Evolutionary conservation across 352 stramenopile species (phyloP), one percentile per base, ranked within the genome.

Genomic region (Thalassiosira oceanica): DNA sequence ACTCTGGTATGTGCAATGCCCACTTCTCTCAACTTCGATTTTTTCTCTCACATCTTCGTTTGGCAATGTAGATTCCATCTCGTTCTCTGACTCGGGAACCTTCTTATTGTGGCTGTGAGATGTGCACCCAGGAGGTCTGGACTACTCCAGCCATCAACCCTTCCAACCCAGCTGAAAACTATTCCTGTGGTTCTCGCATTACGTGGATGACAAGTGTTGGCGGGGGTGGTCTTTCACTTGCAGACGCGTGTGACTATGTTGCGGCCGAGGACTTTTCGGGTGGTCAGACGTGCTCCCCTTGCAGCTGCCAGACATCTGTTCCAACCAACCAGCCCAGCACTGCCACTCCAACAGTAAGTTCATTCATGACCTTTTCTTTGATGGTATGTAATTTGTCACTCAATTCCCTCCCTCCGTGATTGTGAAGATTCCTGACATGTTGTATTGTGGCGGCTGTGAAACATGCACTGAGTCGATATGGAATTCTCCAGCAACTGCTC

Each of bases 101-200:
- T n/a, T n/a, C n/a, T 27, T 54, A 37, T 54, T 68, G 57, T 43
- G 46, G 46, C 27, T 68, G 57, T 29, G 6, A 21, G 2, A 11
- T 7, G n/a, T 68, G 57, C 39, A 61, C 26, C 16, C 4, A 35
- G 3, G 11, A 15, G 15, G 21, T 68, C 11, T 68, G 57, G 57
- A 31, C 57, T 21, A 52, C 37, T 13, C 2, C 37, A 4, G 45
- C 45, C 15, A 60, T 31, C 33, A 20, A 61, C 28, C 23, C 15
- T n/a, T 16, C 13, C 10, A 48, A 48, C 1, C n/a, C n/a, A n/a
- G n/a, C n/a, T n/a, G n/a, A n/a, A n/a, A 49, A 15, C 20, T 50
- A 61, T 36, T 60, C 11, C 11, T 68, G 57, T 31, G 57, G 57
- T 18, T 3, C 11, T 1, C 24, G 57, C 21, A 68, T 68, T 31